Conservation (phyloP, 371 early-diverging fungal genomes). For the Coemansia linderi region DNA sequence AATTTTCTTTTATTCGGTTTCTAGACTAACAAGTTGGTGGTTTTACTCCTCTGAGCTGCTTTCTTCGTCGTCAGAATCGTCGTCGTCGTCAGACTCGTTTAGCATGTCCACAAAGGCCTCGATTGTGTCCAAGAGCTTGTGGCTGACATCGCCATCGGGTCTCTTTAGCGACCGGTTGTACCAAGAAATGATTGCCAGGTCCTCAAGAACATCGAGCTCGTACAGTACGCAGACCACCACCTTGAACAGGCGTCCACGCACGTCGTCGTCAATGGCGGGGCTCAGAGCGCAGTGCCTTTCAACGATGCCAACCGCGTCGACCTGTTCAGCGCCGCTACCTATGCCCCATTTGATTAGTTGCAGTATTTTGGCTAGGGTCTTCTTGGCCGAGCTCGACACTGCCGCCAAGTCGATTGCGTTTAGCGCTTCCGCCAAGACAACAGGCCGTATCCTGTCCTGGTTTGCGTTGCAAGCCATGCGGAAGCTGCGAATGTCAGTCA, state of each 20-base stretch:
- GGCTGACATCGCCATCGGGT: slow-evolving; percentile 34
- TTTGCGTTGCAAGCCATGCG: slow-evolving; percentile 88
- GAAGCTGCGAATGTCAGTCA: slow-evolving; percentile 85
- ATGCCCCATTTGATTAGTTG: slow-evolving; percentile 68
- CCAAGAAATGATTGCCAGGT: slow-evolving; percentile 83
- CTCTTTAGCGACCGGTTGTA: slow-evolving; percentile 62
- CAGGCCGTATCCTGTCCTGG: slow-evolving; percentile 76
- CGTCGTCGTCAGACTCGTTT: slow-evolving; percentile 59
- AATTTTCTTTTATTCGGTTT: neutral
- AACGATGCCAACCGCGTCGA: slow-evolving; percentile 68
- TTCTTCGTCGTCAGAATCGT: slow-evolving; percentile 61
- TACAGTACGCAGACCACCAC: slow-evolving; percentile 71
- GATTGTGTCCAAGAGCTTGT: slow-evolving; percentile 29
- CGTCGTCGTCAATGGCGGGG: slow-evolving; percentile 44
- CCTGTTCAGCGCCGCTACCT: slow-evolving; percentile 74
- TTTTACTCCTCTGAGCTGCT: slow-evolving; percentile 2
- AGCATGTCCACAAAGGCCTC: slow-evolving; percentile 71
- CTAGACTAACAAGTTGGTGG: neutral
- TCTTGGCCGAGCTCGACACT: slow-evolving; percentile 36
- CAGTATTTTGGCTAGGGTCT: slow-evolving; percentile 69
- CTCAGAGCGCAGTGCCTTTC: slow-evolving; percentile 59
- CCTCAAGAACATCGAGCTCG: slow-evolving; percentile 80
- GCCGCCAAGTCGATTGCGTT: slow-evolving; percentile 22
- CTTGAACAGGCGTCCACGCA: slow-evolving; percentile 63
- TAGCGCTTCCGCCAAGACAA: slow-evolving; percentile 56